Evolutionary conservation across 2,329 filamentous ascomycete species (phyloP).

Genomic region (Sphaerulina populicola): DNA sequence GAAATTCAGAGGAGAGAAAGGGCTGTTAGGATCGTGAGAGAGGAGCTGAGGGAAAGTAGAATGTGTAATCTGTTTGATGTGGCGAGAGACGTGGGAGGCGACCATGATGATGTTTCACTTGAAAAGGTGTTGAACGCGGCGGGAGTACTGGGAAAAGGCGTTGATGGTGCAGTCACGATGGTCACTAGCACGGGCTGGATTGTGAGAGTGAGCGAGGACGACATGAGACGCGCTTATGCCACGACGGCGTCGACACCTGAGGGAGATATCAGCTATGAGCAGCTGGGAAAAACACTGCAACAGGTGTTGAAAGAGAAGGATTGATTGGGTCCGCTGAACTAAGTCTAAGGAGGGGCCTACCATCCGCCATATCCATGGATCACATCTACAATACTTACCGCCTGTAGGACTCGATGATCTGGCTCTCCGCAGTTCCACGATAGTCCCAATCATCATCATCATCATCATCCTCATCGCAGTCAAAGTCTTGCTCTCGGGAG

Average conservation of each 20-base stretch:
- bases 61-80: constrained; percentile 36
- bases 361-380: neutral
- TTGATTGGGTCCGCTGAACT: too few species aligned
- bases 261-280: constrained; percentile 29
- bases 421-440: neutral
- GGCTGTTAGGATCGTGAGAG: constrained; percentile 30
- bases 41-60: constrained; percentile 25
- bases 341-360: too few species aligned
- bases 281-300: constrained; percentile 14
- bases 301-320: neutral
- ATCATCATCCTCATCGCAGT: neutral
- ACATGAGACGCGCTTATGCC: constrained; percentile 37
- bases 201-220: constrained; percentile 33
- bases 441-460: neutral
- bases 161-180: constrained; percentile 29
- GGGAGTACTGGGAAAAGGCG: constrained; percentile 32
- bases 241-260: constrained; percentile 28
- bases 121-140: constrained; percentile 37
- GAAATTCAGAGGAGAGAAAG: constrained; percentile 32
- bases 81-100: constrained; percentile 36
- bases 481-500: neutral
- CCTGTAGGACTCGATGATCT: constrained; percentile 10
- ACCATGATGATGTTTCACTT: constrained; percentile 36
- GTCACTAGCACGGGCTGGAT: constrained; percentile 40
- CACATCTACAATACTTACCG: neutral